Base-by-base conservation (phyloP, 2,329 filamentous ascomycete species). In the Xylariaceae sp. region DNA sequence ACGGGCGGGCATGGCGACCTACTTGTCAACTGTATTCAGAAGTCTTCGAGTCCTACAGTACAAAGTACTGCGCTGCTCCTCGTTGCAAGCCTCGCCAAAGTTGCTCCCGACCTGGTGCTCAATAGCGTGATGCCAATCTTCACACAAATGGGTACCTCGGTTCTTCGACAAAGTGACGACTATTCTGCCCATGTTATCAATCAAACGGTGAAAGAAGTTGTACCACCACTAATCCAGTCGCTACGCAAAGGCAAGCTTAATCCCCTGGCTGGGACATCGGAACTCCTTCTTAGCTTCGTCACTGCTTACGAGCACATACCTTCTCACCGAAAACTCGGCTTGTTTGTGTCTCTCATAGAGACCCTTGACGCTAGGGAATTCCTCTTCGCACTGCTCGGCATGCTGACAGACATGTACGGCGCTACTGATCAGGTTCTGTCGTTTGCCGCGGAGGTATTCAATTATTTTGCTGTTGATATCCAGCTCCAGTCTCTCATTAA, bases 51-150 rank as follows among this genome's bases (percentile, higher is more conserved):
- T 69, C 91, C 92, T 0, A 90, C 96, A 59, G 91, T 99, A 6
- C 95, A 97, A 68, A 96, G 95, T 67, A 85, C 87, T 5, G 92
- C 94, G 3, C 78, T 99, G 13, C 81, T 97, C 8, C 77, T 99
- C 22, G 89, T 97, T 54, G 91, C 92, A 21, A 87, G 85, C 53
- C 78, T 99, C 39, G 92, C 94, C 19, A 87, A 87, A 37, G 88
- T 92, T 61, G 89, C 90, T 0, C 94, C 95, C 0, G 92, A 96
- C 68, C 76, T 95, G 45, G 89, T 99, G 2, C 79, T 99, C 53
- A 92, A 99, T 72, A 96, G 91, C 63, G 89, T 99, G 50, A 99
- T 99, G 94, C 94, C 94, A 12, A 92, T 99, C 49, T 99, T 99
- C 73, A 97, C 94, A 0, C 96, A 97, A 68, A 96, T 97, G 86